Conservation (phyloP, 495 filamentous ascomycete genomes). For the Diplogelasinospora grovesii region DNA sequence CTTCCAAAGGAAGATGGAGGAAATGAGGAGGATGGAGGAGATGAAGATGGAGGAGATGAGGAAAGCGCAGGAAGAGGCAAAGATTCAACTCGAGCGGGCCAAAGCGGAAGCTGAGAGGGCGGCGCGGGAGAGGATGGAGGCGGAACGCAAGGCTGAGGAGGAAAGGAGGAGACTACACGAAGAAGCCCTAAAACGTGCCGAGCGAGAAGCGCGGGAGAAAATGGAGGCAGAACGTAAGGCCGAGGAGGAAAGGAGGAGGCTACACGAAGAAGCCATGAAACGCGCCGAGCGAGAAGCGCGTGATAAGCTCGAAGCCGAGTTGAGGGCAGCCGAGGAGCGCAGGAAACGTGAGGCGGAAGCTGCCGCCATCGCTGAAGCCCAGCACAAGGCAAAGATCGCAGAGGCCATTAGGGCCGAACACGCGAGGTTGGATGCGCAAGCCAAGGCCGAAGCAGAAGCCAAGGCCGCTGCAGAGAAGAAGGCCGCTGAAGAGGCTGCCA, state of each 20-base stretch:
- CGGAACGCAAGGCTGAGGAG: constrained; percentile 31
- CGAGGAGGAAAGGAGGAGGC: constrained; percentile 26
- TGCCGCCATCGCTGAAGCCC: constrained; percentile 35
- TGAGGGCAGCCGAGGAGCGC: constrained; percentile 25
- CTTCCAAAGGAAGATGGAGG: constrained; percentile 32
- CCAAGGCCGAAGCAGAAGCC: constrained; percentile 19
- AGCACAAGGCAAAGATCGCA: constrained; percentile 24
- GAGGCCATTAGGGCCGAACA: constrained; percentile 27
- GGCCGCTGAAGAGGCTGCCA: constrained; percentile 21
- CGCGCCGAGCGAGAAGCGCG: constrained; percentile 38
- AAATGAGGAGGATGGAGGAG: constrained; percentile 30
- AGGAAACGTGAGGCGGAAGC: constrained; percentile 45
- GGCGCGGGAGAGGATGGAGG: constrained; percentile 30
- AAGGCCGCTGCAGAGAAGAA: constrained; percentile 29
- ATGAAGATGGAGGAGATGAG: constrained; percentile 29
- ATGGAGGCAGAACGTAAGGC: constrained; percentile 25
- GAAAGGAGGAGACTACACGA: constrained; percentile 26
- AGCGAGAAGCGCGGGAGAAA: constrained; percentile 36
- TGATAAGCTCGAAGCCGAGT: constrained; percentile 32
- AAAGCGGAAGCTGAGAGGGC: constrained; percentile 38
- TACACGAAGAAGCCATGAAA: constrained; percentile 30
- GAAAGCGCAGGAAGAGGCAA: constrained; percentile 27
- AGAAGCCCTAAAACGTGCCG: constrained; percentile 30
- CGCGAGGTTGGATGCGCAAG: constrained; percentile 14
- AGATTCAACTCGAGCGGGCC: constrained; percentile 32